A percentile compares a stretch with the other conserved stretches of the same genome.
phyloP scores from a whole-genome alignment of 306 rosid genomes.

The Cucumis sativus region Cucumber_9930_V3 NC_026660.2:5382501-5383000 shows the following conservation, averaged over 20 bases:
- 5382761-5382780: not conserved
- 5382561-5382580: not conserved
- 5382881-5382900: too few relatives aligned
- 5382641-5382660: not conserved
- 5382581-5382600: not conserved
- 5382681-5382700: not conserved
- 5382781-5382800: not conserved
- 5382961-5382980: too few relatives aligned
- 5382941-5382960: not conserved
- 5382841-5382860: too few relatives aligned
- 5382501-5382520: constrained; percentile 69
- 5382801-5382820: not conserved
- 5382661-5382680: not conserved
- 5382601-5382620: not conserved
- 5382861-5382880: too few relatives aligned
- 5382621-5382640: not conserved
- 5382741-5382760: not conserved
- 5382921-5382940: not conserved
- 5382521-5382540: constrained; percentile 34
- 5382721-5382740: not conserved
- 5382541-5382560: constrained; percentile 54
- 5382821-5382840: too few relatives aligned
- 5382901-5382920: not conserved
- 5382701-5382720: not conserved
- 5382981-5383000: not conserved